phyloP scores from a whole-genome alignment of 192 early-diverging fungal genomes.

The Phycomyces nitens region DNA sequence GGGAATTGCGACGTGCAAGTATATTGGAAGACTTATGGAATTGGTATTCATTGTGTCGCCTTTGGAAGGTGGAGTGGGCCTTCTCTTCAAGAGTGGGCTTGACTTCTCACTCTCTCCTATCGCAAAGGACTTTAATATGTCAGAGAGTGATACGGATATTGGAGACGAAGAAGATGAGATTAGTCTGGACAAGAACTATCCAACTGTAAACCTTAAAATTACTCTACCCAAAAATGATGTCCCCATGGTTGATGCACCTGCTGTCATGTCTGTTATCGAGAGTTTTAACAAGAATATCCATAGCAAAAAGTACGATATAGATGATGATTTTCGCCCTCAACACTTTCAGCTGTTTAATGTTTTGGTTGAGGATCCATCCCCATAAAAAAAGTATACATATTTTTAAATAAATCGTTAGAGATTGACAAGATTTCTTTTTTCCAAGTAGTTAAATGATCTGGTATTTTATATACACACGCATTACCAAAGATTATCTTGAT shows the following conservation, averaged over 20 bases:
- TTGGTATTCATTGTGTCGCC: slow-evolving; percentile 31
- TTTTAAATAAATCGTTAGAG: too few relatives aligned
- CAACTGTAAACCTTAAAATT: neutral
- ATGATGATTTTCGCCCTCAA: neutral
- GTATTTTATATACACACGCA: too few relatives aligned
- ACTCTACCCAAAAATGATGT: neutral
- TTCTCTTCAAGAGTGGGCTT: slow-evolving; percentile 19
- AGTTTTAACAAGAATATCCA: slow-evolving; percentile 20
- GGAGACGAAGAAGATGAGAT: slow-evolving; percentile 6
- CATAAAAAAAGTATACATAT: too few relatives aligned
- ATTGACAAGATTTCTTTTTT: too few relatives aligned
- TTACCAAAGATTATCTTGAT: too few relatives aligned
- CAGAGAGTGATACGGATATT: neutral
- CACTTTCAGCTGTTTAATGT: neutral
- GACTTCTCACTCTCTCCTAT: neutral
- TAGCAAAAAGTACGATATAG: slow-evolving; percentile 20
- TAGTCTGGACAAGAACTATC: neutral
- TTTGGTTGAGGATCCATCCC: neutral
- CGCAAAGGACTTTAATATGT: neutral
- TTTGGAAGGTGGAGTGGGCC: slow-evolving; percentile 18
- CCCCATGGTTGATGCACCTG: slow-evolving; percentile 15
- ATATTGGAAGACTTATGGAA: slow-evolving; percentile 42
- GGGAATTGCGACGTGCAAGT: slow-evolving; percentile 36
- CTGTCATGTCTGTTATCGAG: slow-evolving; percentile 18
- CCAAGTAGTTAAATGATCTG: too few relatives aligned